Evolutionary conservation across 163 green algal species (phyloP).

Genomic region (Scenedesmus sp.): DNA sequence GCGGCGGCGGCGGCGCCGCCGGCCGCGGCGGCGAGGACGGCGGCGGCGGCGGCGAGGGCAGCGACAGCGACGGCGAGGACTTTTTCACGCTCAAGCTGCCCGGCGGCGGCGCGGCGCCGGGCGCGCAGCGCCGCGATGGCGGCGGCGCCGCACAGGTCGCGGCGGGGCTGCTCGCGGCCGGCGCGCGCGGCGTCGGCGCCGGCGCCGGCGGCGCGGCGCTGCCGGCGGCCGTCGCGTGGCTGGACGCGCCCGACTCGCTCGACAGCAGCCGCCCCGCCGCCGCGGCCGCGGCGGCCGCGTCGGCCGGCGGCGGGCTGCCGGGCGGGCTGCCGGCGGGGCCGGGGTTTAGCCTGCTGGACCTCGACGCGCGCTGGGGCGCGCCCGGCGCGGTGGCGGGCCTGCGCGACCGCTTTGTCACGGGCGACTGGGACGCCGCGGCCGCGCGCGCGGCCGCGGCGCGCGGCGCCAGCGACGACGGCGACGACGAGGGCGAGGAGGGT

Average conservation of each 20-base stretch:
- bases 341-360: slow-evolving; percentile 15
- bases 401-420: slow-evolving; percentile 94
- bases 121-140: no score
- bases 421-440: slow-evolving; percentile 85
- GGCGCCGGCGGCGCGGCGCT: slow-evolving; percentile 11
- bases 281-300: slow-evolving; percentile 14
- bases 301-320: background rate
- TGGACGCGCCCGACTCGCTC: slow-evolving; percentile 11
- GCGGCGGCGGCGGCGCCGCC: slow-evolving; percentile 5
- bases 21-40: slow-evolving; percentile 1
- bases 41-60: slow-evolving; percentile 53
- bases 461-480: slow-evolving; percentile 18
- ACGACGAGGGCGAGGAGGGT: background rate
- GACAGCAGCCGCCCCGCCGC: slow-evolving; percentile 31
- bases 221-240: background rate
- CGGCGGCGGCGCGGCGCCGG: slow-evolving; percentile 3
- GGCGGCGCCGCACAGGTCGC: slow-evolving; percentile 37
- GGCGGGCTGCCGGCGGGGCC: slow-evolving; percentile 22
- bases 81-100: slow-evolving; percentile 65
- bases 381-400: slow-evolving; percentile 65
- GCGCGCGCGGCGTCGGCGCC: background rate
- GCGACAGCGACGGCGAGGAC: slow-evolving; percentile 72
- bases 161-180: no score
- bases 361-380: slow-evolving; percentile 56
- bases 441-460: slow-evolving; percentile 51